Evolutionary conservation across 169 alveolate species (phyloP).

Genomic region (Eimeria nieschulzi): DNA sequence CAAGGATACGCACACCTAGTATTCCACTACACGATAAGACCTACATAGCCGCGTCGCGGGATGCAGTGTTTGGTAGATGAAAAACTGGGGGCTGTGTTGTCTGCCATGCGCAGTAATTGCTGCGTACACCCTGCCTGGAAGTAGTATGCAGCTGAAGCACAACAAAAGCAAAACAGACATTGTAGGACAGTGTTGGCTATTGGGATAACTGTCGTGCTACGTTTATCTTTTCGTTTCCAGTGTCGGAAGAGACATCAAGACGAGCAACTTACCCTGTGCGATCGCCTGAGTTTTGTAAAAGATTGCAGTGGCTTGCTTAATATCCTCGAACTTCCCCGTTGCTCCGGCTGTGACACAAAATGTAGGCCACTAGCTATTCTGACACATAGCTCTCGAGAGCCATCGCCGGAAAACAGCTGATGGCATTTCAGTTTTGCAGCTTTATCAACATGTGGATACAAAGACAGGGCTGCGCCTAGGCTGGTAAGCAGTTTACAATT

Average conservation of each 20-base stretch:
- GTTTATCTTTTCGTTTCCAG: neutral
- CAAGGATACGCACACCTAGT: neutral
- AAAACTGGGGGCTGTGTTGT: neutral
- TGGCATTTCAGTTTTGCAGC: neutral
- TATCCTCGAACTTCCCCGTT: neutral
- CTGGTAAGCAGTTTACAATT: neutral
- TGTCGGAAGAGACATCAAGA: neutral
- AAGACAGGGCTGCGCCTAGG: neutral
- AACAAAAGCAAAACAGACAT: neutral
- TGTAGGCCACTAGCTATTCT: too few relatives aligned
- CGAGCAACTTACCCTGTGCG: neutral
- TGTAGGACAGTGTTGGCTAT: neutral
- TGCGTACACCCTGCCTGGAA: slow-evolving; percentile 5
- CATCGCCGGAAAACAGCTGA: neutral
- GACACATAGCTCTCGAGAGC: neutral
- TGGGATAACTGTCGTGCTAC: neutral
- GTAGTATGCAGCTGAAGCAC: slow-evolving; percentile 22
- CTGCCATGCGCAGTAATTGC: neutral
- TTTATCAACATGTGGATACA: neutral
- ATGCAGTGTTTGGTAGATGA: too few relatives aligned
- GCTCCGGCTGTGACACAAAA: slow-evolving; percentile 26
- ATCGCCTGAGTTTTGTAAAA: neutral
- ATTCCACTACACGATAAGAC: neutral
- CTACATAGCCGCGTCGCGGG: too few relatives aligned
- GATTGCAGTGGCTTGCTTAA: neutral